These are phyloP conservation scores for Hyaloscypha bicolor DNA, from an alignment of 495 filamentous ascomycete genomes.

Conservation along the genomic window DNA sequence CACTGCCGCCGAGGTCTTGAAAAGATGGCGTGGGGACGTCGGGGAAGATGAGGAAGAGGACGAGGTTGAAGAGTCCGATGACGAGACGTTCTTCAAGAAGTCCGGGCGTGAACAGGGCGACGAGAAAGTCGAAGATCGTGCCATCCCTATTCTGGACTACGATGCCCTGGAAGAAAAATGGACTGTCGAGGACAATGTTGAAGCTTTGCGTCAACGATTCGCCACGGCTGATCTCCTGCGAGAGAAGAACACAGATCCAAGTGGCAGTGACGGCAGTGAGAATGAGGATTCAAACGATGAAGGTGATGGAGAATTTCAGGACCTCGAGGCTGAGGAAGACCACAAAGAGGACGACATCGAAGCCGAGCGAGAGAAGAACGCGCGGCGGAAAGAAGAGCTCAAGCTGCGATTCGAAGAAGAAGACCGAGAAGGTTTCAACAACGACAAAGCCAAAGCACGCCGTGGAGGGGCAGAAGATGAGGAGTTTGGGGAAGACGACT, in stretches of 20 bases:
- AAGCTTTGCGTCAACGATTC: slow-evolving; percentile 73
- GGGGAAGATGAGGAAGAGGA: slow-evolving; percentile 52
- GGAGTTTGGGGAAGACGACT: slow-evolving; percentile 95
- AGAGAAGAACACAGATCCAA: slow-evolving; percentile 51
- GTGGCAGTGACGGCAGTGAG: slow-evolving; percentile 48
- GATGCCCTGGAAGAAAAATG: slow-evolving; percentile 81
- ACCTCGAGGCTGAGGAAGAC: slow-evolving; percentile 74
- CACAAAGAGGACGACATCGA: slow-evolving; percentile 54
- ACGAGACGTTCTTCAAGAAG: slow-evolving; percentile 83
- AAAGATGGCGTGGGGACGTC: slow-evolving; percentile 74
- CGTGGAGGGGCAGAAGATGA: slow-evolving; percentile 63
- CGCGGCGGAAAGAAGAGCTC: slow-evolving; percentile 88
- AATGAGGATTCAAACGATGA: slow-evolving; percentile 55
- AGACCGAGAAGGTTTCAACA: slow-evolving; percentile 88
- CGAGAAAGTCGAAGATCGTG: slow-evolving; percentile 67
- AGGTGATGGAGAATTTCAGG: slow-evolving; percentile 89
- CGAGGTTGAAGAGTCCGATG: slow-evolving; percentile 63
- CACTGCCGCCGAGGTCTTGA: slow-evolving; percentile 71
- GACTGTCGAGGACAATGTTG: slow-evolving; percentile 75
- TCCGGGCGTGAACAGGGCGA: slow-evolving; percentile 65
- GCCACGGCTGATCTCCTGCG: slow-evolving; percentile 63
- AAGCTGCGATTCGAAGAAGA: slow-evolving; percentile 95
- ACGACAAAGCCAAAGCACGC: slow-evolving; percentile 74
- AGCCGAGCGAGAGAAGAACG: slow-evolving; percentile 88
- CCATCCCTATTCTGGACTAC: slow-evolving; percentile 79